phyloP scores from a whole-genome alignment of 495 filamentous ascomycete species.

The Daldinia bambusicola region DNA sequence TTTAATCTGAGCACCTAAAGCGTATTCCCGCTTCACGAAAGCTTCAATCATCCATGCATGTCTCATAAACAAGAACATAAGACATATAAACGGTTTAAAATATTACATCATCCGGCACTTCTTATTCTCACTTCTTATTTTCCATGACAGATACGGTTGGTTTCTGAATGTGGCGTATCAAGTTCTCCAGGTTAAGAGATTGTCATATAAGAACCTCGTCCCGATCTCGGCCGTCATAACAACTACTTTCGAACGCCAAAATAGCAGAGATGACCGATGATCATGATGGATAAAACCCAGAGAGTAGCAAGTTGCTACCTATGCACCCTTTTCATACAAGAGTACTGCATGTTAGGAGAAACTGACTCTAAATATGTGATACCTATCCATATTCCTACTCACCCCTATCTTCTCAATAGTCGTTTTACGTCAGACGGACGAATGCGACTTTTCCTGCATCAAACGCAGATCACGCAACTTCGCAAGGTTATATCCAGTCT shows the following conservation, averaged over 20 bases:
- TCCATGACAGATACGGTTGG: too few relatives aligned
- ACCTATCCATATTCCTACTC: not conserved
- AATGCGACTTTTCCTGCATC: constrained; percentile 30
- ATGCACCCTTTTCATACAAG: too few relatives aligned
- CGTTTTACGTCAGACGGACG: constrained; percentile 23
- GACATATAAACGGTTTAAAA: too few relatives aligned
- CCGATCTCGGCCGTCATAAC: not conserved
- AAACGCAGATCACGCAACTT: constrained; percentile 23
- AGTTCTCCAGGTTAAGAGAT: not conserved
- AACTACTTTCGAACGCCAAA: too few relatives aligned
- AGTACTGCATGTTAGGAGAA: not conserved
- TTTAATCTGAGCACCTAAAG: too few relatives aligned
- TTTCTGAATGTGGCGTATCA: not conserved
- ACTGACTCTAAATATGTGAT: not conserved
- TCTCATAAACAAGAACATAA: not conserved
- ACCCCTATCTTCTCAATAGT: not conserved
- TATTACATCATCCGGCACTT: too few relatives aligned
- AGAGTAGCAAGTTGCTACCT: too few relatives aligned
- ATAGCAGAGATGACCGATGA: too few relatives aligned
- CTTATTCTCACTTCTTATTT: too few relatives aligned
- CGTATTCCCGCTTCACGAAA: not conserved
- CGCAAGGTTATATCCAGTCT: constrained; percentile 6
- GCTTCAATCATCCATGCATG: not conserved
- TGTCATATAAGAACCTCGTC: not conserved
- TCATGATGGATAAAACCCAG: too few relatives aligned